A percentile compares a stretch with the other conserved stretches of the same genome.
Evolutionary conservation across 495 filamentous ascomycete species (phyloP).

Genomic region (Bombardia bombarda): DNA sequence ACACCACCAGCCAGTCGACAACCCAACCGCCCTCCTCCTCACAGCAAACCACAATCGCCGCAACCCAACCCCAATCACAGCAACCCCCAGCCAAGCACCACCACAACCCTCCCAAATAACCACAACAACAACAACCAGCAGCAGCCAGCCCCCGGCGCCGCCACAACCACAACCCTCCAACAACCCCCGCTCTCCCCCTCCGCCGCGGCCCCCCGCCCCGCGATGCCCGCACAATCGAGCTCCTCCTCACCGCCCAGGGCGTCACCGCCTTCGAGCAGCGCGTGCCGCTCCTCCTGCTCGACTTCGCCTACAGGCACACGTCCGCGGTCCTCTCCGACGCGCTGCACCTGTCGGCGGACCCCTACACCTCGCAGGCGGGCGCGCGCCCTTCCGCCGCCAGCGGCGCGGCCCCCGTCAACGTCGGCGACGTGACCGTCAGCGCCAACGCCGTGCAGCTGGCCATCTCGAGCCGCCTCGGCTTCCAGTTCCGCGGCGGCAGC

Average conservation of each 20-base stretch:
- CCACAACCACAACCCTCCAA: constrained; percentile 27
- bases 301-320: constrained; percentile 87
- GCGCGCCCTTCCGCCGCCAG: constrained; percentile 35
- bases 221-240: constrained; percentile 84
- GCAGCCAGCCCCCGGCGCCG: constrained; percentile 14
- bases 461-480: constrained; percentile 40
- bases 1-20: no score
- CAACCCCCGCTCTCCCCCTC: constrained; percentile 25
- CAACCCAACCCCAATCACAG: constrained; percentile 22
- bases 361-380: constrained; percentile 48
- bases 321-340: constrained; percentile 59
- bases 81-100: constrained; percentile 17
- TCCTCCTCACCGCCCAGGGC: constrained; percentile 79
- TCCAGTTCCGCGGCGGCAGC: constrained; percentile 44
- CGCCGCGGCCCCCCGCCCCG: constrained; percentile 69
- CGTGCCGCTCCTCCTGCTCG: constrained; percentile 87
- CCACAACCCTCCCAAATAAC: constrained; percentile 15
- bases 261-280: constrained; percentile 88
- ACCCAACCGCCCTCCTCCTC: not conserved
- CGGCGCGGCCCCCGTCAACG: constrained; percentile 38
- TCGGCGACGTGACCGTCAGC: constrained; percentile 35
- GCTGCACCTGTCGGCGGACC: constrained; percentile 53
- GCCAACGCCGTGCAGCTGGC: constrained; percentile 43
- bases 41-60: not conserved
- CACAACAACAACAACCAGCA: constrained; percentile 25